Evolutionary conservation across 345 rosid genomes (phyloP), one percentile per base, ranked within the genome.

Genomic region (Boechera stricta): DNA sequence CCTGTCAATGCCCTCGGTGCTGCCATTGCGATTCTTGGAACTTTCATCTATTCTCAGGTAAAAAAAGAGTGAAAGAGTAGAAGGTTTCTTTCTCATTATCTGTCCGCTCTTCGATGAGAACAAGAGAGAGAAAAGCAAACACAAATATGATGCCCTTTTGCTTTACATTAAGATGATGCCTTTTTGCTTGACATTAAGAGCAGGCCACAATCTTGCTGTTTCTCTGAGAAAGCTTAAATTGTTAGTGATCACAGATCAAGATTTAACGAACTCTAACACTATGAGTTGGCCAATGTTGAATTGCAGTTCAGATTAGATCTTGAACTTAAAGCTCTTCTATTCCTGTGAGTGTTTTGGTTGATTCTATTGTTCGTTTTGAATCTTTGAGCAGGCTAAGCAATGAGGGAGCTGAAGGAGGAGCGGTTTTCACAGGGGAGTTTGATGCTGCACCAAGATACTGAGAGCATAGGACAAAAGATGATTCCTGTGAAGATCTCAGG

Each of bases 11-110:
- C 89, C 21, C 89, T 89, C 21, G 97, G 94, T 53, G 94, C 94
- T 38, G 87, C 94, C 82, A 86, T 91, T 31, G 94, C 97, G 0
- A 84, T 91, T 44, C 86, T 91, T 33, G 94, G 92, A 60, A 89
- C 97, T 18, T 91, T 91, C 85, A 81, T 91, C 36, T 91, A 89
- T 70, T 91, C 97, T 64, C 94, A 87, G 94, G 92, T 86, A 73
- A 61, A 59, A 7, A 13, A 38, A 16, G 10, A 49, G 9, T 35
- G 28, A 15, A 45, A 18, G 0, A 18, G 3, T 1, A 38, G 2
- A 63, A 47, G 4, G 12, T 28, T 44, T 64, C 16, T 64, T 44
- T 42, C 38, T 31, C 45, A 18, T 18, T 8, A 48, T 71, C 5
- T 57, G 44, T 10, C 1, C 44, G 21, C 69, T 36, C 69, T 38